Evolutionary conservation across 768 basidiomycete genomes (phyloP).

Genomic region (Amanita phalloides): DNA sequence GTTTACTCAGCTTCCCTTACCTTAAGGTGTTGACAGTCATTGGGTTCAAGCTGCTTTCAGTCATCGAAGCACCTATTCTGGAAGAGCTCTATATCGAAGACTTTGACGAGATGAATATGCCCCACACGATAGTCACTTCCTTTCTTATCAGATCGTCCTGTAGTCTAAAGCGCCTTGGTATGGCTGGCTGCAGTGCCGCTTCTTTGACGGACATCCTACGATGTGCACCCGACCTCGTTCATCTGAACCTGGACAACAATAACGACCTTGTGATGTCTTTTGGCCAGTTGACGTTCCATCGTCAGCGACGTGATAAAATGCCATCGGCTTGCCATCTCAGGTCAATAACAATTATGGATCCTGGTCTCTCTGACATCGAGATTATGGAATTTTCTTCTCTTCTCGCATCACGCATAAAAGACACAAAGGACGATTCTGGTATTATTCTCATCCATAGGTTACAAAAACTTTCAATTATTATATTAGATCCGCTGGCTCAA

Average conservation of each 20-base stretch:
- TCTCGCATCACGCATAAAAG: neutral
- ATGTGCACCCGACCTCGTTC: neutral
- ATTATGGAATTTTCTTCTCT: neutral
- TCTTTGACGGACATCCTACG: neutral
- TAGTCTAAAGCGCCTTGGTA: neutral
- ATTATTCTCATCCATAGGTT: neutral
- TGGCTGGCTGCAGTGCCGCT: neutral
- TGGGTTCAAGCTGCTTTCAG: neutral
- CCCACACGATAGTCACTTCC: neutral
- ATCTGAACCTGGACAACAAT: neutral
- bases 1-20: neutral
- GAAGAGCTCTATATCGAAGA: constrained; percentile 1
- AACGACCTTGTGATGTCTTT: neutral
- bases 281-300: neutral
- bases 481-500: neutral
- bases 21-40: constrained; percentile 1
- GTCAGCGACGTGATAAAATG: neutral
- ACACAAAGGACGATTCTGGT: neutral
- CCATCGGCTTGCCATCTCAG: neutral
- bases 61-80: neutral
- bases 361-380: neutral
- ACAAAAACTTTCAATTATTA: neutral
- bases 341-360: neutral
- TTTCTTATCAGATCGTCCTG: constrained; percentile 2
- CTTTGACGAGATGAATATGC: neutral